Evolutionary conservation across 176 grass and related monocot genomes (phyloP).

Genomic region (Carex myosuroides): DNA sequence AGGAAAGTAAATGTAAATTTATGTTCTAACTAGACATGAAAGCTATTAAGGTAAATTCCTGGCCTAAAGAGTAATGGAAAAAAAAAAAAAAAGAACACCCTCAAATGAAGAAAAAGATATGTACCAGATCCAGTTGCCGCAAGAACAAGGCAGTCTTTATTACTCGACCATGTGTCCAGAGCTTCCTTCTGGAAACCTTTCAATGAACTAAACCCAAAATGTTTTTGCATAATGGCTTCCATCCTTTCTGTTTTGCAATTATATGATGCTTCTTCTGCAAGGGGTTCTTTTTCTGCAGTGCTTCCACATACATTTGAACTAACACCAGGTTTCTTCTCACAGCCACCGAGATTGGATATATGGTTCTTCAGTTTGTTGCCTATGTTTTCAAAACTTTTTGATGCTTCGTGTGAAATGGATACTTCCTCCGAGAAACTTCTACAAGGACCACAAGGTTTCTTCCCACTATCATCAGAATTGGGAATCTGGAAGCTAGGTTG

Average conservation of each 20-base stretch:
- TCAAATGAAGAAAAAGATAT: background rate
- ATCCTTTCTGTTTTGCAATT: conserved; percentile 16
- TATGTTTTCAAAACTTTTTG: background rate
- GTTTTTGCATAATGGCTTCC: conserved; percentile 37
- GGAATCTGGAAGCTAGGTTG: background rate
- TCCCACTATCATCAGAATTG: background rate
- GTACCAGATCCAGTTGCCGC: conserved; percentile 89
- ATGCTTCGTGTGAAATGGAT: background rate
- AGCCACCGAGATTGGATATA: background rate
- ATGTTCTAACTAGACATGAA: background rate
- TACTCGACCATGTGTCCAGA: conserved; percentile 68
- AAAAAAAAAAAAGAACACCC: background rate
- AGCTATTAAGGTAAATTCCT: background rate
- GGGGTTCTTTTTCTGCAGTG: background rate
- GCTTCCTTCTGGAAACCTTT: conserved; percentile 80
- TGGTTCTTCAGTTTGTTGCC: background rate
- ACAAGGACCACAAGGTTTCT: background rate
- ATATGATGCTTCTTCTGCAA: background rate
- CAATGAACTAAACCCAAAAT: conserved; percentile 69
- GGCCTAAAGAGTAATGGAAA: background rate
- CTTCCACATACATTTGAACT: background rate
- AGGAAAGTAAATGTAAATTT: background rate
- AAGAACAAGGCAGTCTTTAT: conserved; percentile 70
- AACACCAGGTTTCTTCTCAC: background rate
- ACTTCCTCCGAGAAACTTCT: background rate